Conservation (phyloP, 495 filamentous ascomycete species). For the Lichenothelia convexa region DNA sequence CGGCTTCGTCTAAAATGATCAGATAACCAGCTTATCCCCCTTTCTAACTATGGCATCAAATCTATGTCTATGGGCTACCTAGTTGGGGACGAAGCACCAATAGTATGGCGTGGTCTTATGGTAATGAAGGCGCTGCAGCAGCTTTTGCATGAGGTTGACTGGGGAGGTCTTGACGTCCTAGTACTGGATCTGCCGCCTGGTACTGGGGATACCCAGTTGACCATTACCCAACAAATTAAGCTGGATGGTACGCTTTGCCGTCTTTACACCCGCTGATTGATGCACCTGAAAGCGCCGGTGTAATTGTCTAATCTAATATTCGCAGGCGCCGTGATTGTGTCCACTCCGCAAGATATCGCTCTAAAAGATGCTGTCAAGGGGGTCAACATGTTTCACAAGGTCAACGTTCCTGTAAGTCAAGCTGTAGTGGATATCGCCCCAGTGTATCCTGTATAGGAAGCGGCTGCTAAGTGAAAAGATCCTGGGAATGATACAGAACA, state of each 20-base stretch:
- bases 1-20: not conserved
- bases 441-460: too few relatives aligned
- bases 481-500: slow-evolving; percentile 90
- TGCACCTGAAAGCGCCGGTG: not conserved
- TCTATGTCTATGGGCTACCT: slow-evolving; percentile 98
- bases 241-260: slow-evolving; percentile 44
- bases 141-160: slow-evolving; percentile 81
- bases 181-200: slow-evolving; percentile 86
- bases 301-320: too few relatives aligned
- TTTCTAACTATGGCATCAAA: slow-evolving; percentile 91
- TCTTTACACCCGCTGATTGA: not conserved
- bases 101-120: slow-evolving; percentile 96
- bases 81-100: slow-evolving; percentile 53
- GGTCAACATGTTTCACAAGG: slow-evolving; percentile 77
- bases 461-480: slow-evolving; percentile 18
- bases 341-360: slow-evolving; percentile 82
- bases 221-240: slow-evolving; percentile 75
- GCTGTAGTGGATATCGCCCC: too few relatives aligned
- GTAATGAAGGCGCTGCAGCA: slow-evolving; percentile 95
- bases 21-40: slow-evolving; percentile 69
- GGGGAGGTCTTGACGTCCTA: slow-evolving; percentile 66
- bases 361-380: slow-evolving; percentile 79
- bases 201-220: slow-evolving; percentile 87
- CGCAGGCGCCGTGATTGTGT: slow-evolving; percentile 65
- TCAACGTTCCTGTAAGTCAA: slow-evolving; percentile 41